Evolutionary conservation across 495 filamentous ascomycete genomes (phyloP).

Genomic region (Penicillium turbatum): DNA sequence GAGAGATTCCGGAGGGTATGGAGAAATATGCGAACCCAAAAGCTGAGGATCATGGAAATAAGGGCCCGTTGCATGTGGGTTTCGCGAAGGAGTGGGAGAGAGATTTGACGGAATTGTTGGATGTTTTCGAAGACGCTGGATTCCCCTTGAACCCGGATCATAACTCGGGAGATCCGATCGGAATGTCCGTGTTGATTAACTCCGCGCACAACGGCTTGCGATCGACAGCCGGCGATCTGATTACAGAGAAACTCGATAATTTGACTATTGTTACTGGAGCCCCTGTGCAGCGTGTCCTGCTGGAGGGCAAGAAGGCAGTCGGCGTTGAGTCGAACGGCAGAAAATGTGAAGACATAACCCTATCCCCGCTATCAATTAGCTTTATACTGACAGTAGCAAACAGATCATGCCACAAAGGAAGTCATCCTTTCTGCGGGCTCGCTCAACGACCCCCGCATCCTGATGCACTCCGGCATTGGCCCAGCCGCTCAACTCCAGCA

Average conservation of each 20-base stretch:
- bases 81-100: constrained; percentile 42
- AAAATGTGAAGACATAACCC: constrained; percentile 14
- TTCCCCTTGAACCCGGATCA: constrained; percentile 46
- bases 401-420: constrained; percentile 32
- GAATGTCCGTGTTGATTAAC: constrained; percentile 44
- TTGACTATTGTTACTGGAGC: constrained; percentile 45
- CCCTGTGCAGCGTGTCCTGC: constrained; percentile 43
- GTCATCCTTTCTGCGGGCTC: constrained; percentile 45
- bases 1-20: constrained; percentile 33
- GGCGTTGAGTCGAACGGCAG: constrained; percentile 42
- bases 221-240: constrained; percentile 46
- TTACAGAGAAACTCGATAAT: constrained; percentile 37
- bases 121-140: constrained; percentile 40
- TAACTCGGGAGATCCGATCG: constrained; percentile 54
- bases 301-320: constrained; percentile 46
- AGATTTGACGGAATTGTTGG: constrained; percentile 39
- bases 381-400: not conserved
- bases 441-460: constrained; percentile 43
- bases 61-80: constrained; percentile 44
- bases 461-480: constrained; percentile 45
- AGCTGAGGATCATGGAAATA: constrained; percentile 40
- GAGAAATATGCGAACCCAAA: constrained; percentile 26
- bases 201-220: constrained; percentile 44
- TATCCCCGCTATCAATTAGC: not conserved
- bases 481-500: constrained; percentile 19